Base-by-base conservation (phyloP, 495 filamentous ascomycete species). In the Neurospora tetraspora region DNA sequence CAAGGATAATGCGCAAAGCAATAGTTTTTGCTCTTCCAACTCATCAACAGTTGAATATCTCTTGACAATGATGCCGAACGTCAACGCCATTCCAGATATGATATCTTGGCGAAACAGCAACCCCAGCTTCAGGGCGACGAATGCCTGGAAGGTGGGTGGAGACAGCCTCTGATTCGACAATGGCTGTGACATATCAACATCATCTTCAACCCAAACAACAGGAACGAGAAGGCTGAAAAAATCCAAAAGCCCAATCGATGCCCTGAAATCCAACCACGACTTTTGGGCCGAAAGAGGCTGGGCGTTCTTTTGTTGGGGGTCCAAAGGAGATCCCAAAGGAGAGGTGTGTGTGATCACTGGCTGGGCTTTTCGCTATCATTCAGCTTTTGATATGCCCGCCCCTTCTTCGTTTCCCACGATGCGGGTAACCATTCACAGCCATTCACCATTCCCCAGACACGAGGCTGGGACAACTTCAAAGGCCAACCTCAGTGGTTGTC, bases 81-180 rank as follows among this genome's bases (percentile, higher is more conserved):
- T 59, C 20, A 2, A 59, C 47, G 20, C 47, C 47, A 59, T 61
- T 61, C 53, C 53, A 65, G 31, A 34, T 65, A 34, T 65, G 53
- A 65, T 65, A 65, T 65, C 27, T 65, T 65, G 27, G 53, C 53
- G 27, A 16, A 65, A 34, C 53, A 34, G 0, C 27, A 61, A 61
- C 53, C 53, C 53, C 53, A 65, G 27, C 53, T 34, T 65, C 53
- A 34, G 27, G 53, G 53, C 53, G 53, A 65, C 53, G 53, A 65
- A 65, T 65, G 31, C 27, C 53, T 65, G 53, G 14, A 45, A 80
- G 80, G 80, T 81, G 81, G 79, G 80, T 39, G 74, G 77, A 39
- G 34, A 31, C 12, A 1, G 61, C 71, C 69, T 70, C 65, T 83
- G 79, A 83, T 83, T 84, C 75, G 78, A 75, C 81, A 81, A 83